Base-by-base conservation (phyloP, 202 grass and related monocot species). In the Setaria italica region DNA sequence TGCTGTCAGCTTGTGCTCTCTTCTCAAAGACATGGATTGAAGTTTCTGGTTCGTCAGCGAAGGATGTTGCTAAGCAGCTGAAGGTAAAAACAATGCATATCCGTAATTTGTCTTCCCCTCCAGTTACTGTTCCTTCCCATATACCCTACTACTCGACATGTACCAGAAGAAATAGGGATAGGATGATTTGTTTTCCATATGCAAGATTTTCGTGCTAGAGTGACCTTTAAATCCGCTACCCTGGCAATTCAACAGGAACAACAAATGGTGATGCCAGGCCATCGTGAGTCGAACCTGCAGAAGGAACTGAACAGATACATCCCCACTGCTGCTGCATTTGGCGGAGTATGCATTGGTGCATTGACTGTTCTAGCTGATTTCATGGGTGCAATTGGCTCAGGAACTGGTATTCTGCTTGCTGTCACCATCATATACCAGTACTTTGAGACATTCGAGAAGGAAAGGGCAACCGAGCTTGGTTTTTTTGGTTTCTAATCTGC, bases 1-100 rank as follows among this genome's bases (percentile, higher is more conserved):
- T 97, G 94, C 71, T 97, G 30, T 97, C 94, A 84, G 94, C 94
- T 8, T 97, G 94, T 85, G 94, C 94, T 81, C 94, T 97, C 66
- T 97, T 97, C 78, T 97, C 94, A 55, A 97, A 97, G 72, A 97
- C 94, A 79, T 97, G 94, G 94, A 97, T 97, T 89, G 94, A 97
- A 85, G 94, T 97, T 46, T 97, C 94, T 88, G 94, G 94, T 82
- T 97, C 94, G 59, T 97, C 94, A 16, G 94, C 94, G 9, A 93
- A 88, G 84, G 94, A 97, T 84, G 94, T 97, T 59, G 94, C 94
- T 57, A 97, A 96, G 85, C 94, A 97, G 82, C 85, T 97, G 0
- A 97, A 97, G 89, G 94, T 97, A 84, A 71, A 79, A 72, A 56
- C 11, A 48, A 4, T 32, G 0, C 25, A 9, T 35, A 67, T 11